phyloP scores from a whole-genome alignment of 1,284 basidiomycete species.

The Microbotryum lychnidis-dioicae region DNA sequence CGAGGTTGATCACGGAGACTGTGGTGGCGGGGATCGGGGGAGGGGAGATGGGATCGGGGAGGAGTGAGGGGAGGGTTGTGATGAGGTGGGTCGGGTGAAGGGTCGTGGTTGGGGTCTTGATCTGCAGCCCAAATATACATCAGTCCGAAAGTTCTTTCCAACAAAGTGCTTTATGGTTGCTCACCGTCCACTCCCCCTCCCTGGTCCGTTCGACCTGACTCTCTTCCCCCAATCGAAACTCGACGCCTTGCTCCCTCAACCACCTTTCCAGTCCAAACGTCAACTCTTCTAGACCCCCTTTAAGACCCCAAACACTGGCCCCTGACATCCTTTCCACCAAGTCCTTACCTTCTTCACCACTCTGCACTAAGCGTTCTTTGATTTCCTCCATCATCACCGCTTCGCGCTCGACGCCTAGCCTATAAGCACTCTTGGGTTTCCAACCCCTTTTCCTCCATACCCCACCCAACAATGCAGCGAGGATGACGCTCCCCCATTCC shows the following conservation, averaged over 20 bases:
- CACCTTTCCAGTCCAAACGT: conserved; percentile 51
- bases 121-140: conserved; percentile 37
- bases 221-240: conserved; percentile 33
- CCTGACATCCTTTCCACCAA: conserved; percentile 51
- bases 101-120: conserved; percentile 42
- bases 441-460: conserved; percentile 23
- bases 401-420: conserved; percentile 24
- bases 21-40: conserved; percentile 43
- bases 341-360: conserved; percentile 40
- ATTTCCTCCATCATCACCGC: conserved; percentile 41
- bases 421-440: conserved; percentile 16
- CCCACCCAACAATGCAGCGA: conserved; percentile 49
- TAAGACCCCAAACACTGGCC: conserved; percentile 69
- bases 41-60: conserved; percentile 46
- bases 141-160: neutral
- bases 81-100: conserved; percentile 32
- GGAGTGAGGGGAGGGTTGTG: conserved; percentile 33
- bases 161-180: neutral
- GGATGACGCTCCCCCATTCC: conserved; percentile 59
- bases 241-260: conserved; percentile 41
- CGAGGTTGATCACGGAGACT: conserved; percentile 61
- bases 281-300: conserved; percentile 65
- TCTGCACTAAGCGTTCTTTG: conserved; percentile 41
- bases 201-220: conserved; percentile 13
- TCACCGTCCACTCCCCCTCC: conserved; percentile 10